Evolutionary conservation across 1,284 basidiomycete genomes (phyloP).

Genomic region (Puccinia horiana): DNA sequence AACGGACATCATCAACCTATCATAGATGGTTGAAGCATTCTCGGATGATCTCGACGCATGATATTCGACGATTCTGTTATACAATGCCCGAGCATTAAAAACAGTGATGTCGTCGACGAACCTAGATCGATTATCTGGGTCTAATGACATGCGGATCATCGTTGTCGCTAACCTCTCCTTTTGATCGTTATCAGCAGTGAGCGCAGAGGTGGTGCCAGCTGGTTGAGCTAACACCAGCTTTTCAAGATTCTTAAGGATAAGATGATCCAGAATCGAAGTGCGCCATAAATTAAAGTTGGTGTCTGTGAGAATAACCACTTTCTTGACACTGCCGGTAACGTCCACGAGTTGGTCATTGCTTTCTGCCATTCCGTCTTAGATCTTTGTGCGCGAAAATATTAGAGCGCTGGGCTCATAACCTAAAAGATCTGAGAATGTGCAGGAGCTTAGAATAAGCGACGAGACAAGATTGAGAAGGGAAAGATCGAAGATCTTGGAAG

Average conservation of each 20-base stretch:
- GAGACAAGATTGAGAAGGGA: too few species aligned
- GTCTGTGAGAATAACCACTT: not conserved
- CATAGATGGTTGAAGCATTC: not conserved
- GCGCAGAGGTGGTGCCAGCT: too few species aligned
- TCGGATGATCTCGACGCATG: not conserved
- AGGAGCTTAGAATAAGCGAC: too few species aligned
- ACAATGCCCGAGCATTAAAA: not conserved
- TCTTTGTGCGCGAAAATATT: not conserved
- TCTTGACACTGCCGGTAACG: not conserved
- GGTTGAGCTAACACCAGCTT: not conserved
- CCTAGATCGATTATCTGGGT: too few species aligned
- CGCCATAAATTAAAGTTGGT: not conserved
- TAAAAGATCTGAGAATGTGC: not conserved
- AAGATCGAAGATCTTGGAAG: too few species aligned
- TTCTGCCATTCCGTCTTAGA: not conserved
- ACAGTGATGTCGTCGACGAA: too few species aligned
- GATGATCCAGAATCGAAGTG: not conserved
- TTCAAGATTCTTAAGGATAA: not conserved
- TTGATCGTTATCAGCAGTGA: too few species aligned
- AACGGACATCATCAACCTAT: not conserved
- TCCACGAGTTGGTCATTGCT: not conserved
- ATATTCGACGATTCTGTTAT: not conserved
- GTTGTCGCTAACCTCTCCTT: too few species aligned
- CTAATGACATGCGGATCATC: too few species aligned
- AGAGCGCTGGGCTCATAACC: constrained; percentile 7